phyloP scores from a whole-genome alignment of 768 basidiomycete genomes.

The Dacryopinax primogenitus region DNA sequence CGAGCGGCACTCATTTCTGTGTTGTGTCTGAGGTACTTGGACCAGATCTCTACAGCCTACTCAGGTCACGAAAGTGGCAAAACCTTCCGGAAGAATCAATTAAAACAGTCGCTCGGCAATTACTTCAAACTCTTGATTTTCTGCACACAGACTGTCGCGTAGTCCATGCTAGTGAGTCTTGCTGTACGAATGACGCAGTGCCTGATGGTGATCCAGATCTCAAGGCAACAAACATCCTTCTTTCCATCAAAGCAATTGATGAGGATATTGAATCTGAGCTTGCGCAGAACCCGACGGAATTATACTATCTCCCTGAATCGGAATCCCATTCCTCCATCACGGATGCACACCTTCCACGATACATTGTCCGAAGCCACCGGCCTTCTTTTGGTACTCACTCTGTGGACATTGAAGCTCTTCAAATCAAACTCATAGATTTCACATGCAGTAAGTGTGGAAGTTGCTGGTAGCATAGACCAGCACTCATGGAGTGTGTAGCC shows the following conservation, averaged over 20 bases:
- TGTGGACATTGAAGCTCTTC: neutral
- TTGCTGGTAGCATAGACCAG: too few relatives aligned
- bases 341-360: neutral
- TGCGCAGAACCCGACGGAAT: neutral
- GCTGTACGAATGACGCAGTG: neutral
- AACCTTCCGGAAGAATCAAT: slow-evolving; percentile 29
- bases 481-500: too few relatives aligned
- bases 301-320: too few relatives aligned
- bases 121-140: slow-evolving; percentile 20
- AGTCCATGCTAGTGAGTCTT: slow-evolving; percentile 30
- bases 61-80: slow-evolving; percentile 24
- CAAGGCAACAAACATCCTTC: slow-evolving; percentile 32
- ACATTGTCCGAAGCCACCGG: neutral
- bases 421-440: neutral
- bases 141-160: slow-evolving; percentile 27
- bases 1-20: slow-evolving; percentile 41
- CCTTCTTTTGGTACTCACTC: neutral
- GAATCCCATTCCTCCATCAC: too few relatives aligned
- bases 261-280: neutral
- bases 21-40: slow-evolving; percentile 39
- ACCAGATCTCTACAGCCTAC: slow-evolving; percentile 29
- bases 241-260: slow-evolving; percentile 12
- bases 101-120: slow-evolving; percentile 29
- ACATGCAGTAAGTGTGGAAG: neutral
- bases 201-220: slow-evolving; percentile 24